Conservation (phyloP, 495 filamentous ascomycete species). For the Antarctomyces pellizariae region DNA sequence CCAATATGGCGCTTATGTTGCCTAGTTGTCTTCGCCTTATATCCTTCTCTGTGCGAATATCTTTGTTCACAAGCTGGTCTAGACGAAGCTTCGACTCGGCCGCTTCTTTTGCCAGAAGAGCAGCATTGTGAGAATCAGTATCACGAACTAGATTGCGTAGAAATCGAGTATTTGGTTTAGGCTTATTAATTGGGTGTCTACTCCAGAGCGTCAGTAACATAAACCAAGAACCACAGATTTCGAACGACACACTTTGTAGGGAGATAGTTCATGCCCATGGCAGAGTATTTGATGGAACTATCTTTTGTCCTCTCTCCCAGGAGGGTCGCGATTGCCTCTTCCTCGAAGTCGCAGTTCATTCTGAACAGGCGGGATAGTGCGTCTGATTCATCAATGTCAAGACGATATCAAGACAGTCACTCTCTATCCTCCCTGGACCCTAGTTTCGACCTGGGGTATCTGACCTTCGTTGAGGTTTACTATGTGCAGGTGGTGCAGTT, state of each 20-base stretch:
- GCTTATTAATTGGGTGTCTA: conserved; percentile 33
- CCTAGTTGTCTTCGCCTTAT: conserved; percentile 26
- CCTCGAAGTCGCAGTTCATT: conserved; percentile 23
- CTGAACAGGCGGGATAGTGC: no score
- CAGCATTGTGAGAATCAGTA: conserved; percentile 74
- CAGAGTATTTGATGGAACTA: conserved; percentile 44
- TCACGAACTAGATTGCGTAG: conserved; percentile 72
- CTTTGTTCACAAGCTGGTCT: conserved; percentile 17
- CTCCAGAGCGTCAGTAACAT: conserved; percentile 4
- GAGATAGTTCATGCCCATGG: conserved; percentile 43
- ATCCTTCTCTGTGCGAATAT: conserved; percentile 16
- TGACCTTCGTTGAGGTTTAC: no score
- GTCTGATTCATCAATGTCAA: no score
- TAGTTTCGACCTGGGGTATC: no score
- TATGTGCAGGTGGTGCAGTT: no score
- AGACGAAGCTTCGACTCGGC: conserved; percentile 26
- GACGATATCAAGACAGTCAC: no score
- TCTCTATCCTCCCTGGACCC: no score
- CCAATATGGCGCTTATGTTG: conserved; percentile 26
- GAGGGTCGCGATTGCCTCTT: conserved; percentile 38
- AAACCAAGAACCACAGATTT: conserved; percentile 4
- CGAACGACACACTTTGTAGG: conserved; percentile 34
- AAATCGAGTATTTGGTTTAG: conserved; percentile 81
- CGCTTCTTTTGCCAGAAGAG: conserved; percentile 61
- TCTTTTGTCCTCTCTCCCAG: conserved; percentile 40